phyloP scores from a whole-genome alignment of 768 basidiomycete genomes.

The Boletus vermiculosoides region DNA sequence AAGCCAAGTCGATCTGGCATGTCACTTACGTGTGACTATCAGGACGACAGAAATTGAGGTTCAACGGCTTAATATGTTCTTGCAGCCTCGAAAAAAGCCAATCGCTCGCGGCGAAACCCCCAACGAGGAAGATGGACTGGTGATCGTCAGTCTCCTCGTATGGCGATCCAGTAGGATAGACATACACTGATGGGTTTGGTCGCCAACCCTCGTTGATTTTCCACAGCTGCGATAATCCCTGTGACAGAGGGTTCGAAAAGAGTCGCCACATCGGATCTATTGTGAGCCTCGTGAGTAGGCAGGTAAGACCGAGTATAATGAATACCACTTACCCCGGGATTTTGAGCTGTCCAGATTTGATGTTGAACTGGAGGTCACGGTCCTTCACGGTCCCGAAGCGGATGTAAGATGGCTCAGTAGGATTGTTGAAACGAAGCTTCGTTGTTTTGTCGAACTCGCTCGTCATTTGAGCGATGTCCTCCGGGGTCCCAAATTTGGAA shows the following conservation, averaged over 20 bases:
- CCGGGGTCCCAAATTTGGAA: constrained; percentile 38
- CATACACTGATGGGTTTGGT: constrained; percentile 26
- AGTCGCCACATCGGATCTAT: constrained; percentile 30
- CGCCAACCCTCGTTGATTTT: constrained; percentile 22
- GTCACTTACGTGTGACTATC: constrained; percentile 47
- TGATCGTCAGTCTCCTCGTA: constrained; percentile 1
- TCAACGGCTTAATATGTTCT: constrained; percentile 31
- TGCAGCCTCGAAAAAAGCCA: constrained; percentile 40
- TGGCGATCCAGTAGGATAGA: background rate
- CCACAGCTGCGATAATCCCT: constrained; percentile 24
- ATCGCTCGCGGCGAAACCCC: constrained; percentile 45
- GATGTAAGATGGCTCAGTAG: constrained; percentile 43
- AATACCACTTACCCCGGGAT: constrained; percentile 31
- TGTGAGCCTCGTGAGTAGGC: background rate
- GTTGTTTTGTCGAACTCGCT: constrained; percentile 47
- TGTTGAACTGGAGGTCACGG: constrained; percentile 39
- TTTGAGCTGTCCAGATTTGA: constrained; percentile 48
- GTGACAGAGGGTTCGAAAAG: constrained; percentile 30
- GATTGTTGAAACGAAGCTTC: constrained; percentile 43
- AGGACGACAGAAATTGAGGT: constrained; percentile 46
- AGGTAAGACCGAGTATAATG: too few relatives aligned
- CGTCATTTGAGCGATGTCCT: constrained; percentile 43
- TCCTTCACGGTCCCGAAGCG: constrained; percentile 46
- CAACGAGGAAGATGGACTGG: constrained; percentile 41
- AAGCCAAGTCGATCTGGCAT: constrained; percentile 4